Base-by-base conservation (phyloP, 208 protist genomes). In the Acanthamoeba royreba region DNA sequence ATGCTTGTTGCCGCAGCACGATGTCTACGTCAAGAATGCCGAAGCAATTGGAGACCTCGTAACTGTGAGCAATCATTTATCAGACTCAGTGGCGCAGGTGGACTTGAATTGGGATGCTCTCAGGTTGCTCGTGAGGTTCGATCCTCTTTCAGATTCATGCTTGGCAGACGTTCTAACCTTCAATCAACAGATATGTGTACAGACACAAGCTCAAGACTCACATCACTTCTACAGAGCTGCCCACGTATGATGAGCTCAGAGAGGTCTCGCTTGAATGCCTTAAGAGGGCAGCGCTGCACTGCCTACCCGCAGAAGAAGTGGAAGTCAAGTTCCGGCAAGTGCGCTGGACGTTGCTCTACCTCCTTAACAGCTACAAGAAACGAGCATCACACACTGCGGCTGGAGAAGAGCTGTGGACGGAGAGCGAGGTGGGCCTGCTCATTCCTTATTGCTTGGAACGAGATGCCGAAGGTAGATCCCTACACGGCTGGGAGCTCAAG, bases 401-500 rank as follows among this genome's bases (percentile, higher is more conserved):
- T 17, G 1, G 69, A 47, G 4, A 17, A 47, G 7, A 28, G 4
- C 15, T 5, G 69, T 1, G 7, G 69, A 52, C 72, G 11, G 72
- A 43, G 42, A 83, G 19, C 72, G 42, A 38, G 49, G 49, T 49
- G 4, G 81, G 81, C 13, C 1, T 66, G 35, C 45, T 66, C 2
- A 45, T 89, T n/a, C 81, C 81, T 9, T n/a, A 89, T 33, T 89
- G 81, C 17, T 19, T 89, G 28, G 81, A 55, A n/a, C 1, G 28
- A 5, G 52, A 89, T 25, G 49, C 38, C 45, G 81, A 89, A 40
- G 81, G 81, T n/a, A 43, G 45, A 19, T 89, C 81, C 25, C 52
- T 89, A 0, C 81, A 89, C 49, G 81, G 81, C 28, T 89, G 81
- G 81, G 81, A 89, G 81, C 81, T 89, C 4, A 89, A 89, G 35